Percentiles rank a stretch among this genome's conserved stretches.
phyloP scores from a whole-genome alignment of 169 alveolate species.

The Plasmodium blacklocki region DNA sequence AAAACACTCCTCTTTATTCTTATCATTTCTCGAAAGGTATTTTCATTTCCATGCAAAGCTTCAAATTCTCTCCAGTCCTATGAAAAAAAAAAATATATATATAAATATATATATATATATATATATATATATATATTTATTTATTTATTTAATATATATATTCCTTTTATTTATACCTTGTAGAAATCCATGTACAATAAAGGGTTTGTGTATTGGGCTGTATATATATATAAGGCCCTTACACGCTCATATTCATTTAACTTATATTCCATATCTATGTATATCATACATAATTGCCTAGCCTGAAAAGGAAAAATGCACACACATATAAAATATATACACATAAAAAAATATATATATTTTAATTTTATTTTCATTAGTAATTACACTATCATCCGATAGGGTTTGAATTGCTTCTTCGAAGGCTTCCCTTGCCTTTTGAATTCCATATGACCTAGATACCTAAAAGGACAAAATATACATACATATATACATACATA shows the following conservation, averaged over 20 bases:
- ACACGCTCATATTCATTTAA: slow-evolving; percentile 93
- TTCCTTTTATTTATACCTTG: slow-evolving; percentile 44
- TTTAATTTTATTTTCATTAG: slow-evolving; percentile 16
- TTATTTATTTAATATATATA: background rate
- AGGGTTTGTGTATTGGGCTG: slow-evolving; percentile 90
- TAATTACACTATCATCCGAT: slow-evolving; percentile 48
- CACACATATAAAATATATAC: background rate
- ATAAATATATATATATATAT: background rate
- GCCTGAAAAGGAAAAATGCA: slow-evolving; percentile 52
- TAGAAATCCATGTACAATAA: slow-evolving; percentile 12
- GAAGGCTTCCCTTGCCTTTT: slow-evolving; percentile 69
- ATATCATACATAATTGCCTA: slow-evolving; percentile 89
- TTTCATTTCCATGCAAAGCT: slow-evolving; percentile 90
- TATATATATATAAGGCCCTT: slow-evolving; percentile 89
- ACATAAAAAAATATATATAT: background rate
- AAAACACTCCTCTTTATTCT: slow-evolving; percentile 78
- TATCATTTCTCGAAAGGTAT: slow-evolving; percentile 90
- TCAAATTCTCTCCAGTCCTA: slow-evolving; percentile 92
- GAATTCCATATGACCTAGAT: slow-evolving; percentile 64
- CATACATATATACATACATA: background rate
- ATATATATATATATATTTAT: background rate
- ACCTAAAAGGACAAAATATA: slow-evolving; percentile 24
- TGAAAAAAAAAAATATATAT: background rate
- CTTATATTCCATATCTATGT: slow-evolving; percentile 90
- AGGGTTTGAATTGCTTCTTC: slow-evolving; percentile 73